phyloP scores from a whole-genome alignment of 495 filamentous ascomycete species.

The Aspergillus saccharolyticus region DNA sequence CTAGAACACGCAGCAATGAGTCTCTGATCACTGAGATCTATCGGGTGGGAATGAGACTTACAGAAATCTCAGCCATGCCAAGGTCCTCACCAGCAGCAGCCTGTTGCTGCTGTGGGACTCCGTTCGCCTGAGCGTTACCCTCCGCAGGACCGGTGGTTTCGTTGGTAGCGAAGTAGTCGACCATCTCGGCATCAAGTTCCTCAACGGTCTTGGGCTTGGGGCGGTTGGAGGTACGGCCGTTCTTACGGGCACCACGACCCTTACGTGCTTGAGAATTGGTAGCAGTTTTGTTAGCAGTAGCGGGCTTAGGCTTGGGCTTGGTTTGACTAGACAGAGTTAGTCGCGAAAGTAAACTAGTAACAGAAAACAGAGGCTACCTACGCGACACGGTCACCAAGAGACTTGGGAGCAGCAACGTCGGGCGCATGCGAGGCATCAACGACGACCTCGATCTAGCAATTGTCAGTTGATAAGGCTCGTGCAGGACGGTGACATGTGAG shows the following conservation, averaged over 20 bases:
- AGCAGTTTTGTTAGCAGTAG: constrained; percentile 61
- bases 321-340: constrained; percentile 42
- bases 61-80: constrained; percentile 52
- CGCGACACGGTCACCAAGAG: constrained; percentile 81
- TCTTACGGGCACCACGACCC: constrained; percentile 46
- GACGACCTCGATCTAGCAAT: constrained; percentile 73
- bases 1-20: constrained; percentile 4
- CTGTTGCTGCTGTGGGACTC: constrained; percentile 28
- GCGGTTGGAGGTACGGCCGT: constrained; percentile 49
- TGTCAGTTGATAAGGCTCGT: not conserved
- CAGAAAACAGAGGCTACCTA: constrained; percentile 36
- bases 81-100: constrained; percentile 39
- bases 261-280: constrained; percentile 41
- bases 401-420: constrained; percentile 59
- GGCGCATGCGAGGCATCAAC: constrained; percentile 70
- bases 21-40: not conserved
- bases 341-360: not conserved
- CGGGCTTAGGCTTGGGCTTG: constrained; percentile 81
- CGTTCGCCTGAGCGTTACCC: constrained; percentile 39
- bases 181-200: constrained; percentile 92
- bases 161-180: constrained; percentile 67
- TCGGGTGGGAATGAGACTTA: constrained; percentile 18
- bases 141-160: constrained; percentile 36
- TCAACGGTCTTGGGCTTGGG: constrained; percentile 84
- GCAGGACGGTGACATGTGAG: not conserved